These are phyloP conservation scores for Acanthamoeba lenticulata DNA, from an alignment of 208 protist species.

Conservation along the genomic window DNA sequence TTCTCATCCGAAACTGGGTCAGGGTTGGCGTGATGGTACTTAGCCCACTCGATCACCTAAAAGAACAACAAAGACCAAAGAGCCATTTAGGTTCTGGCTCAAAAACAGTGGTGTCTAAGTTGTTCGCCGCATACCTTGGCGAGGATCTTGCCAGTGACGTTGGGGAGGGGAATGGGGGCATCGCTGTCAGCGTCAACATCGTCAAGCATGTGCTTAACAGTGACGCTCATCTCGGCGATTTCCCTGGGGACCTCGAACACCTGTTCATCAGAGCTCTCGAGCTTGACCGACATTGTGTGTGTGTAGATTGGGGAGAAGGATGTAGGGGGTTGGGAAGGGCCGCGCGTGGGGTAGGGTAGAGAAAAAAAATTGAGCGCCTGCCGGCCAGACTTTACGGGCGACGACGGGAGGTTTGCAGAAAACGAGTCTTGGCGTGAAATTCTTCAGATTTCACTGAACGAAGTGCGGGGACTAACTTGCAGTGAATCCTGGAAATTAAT, in stretches of 20 bases:
- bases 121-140: slow-evolving; percentile 76
- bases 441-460: too few relatives aligned
- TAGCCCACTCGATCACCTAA: slow-evolving; percentile 87
- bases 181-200: slow-evolving; percentile 70
- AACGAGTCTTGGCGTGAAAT: too few relatives aligned
- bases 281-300: slow-evolving; percentile 63
- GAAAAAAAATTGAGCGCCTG: too few relatives aligned
- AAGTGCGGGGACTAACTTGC: too few relatives aligned
- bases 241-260: slow-evolving; percentile 66
- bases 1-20: slow-evolving; percentile 76
- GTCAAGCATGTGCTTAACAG: slow-evolving; percentile 70
- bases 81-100: too few relatives aligned
- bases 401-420: too few relatives aligned
- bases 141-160: slow-evolving; percentile 84
- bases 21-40: slow-evolving; percentile 84
- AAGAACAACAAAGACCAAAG: not conserved
- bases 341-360: too few relatives aligned
- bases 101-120: not conserved
- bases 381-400: too few relatives aligned
- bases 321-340: too few relatives aligned
- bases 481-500: too few relatives aligned
- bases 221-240: slow-evolving; percentile 70
- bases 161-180: slow-evolving; percentile 85
- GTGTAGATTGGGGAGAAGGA: too few relatives aligned
- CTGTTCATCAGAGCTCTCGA: slow-evolving; percentile 67